Evolutionary conservation across 202 grass and related monocot species (phyloP).

Genomic region (Miscanthus sacchariflorus): DNA sequence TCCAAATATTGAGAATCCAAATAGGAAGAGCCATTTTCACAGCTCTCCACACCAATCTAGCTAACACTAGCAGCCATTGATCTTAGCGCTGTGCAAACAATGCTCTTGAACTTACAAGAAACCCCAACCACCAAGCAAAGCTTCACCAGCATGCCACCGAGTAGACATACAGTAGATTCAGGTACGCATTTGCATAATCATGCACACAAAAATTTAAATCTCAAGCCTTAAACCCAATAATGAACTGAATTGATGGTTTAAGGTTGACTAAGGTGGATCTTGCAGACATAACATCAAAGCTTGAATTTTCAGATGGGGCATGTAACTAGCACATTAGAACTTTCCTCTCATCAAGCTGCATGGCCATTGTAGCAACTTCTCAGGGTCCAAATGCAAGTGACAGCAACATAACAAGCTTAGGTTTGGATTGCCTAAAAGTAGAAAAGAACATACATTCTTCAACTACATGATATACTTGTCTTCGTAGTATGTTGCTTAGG

Average conservation of each 20-base stretch:
- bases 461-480: constrained; percentile 32
- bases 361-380: not conserved
- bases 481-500: constrained; percentile 43
- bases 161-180: not conserved
- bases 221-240: not conserved
- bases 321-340: not conserved
- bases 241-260: not conserved
- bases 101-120: not conserved
- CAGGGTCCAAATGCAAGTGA: constrained; percentile 22
- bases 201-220: not conserved
- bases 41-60: not conserved
- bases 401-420: constrained; percentile 41
- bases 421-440: constrained; percentile 49
- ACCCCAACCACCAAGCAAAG: not conserved
- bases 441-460: constrained; percentile 24
- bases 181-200: not conserved
- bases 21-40: not conserved
- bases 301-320: not conserved
- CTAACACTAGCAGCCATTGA: not conserved
- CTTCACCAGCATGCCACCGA: not conserved
- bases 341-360: constrained; percentile 33
- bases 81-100: not conserved
- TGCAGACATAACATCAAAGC: not conserved
- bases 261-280: not conserved
- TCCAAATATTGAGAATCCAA: not conserved